These are phyloP conservation scores for Yarrowia galli DNA, from an alignment of 1,139 yeast species.

Conservation along the genomic window DNA sequence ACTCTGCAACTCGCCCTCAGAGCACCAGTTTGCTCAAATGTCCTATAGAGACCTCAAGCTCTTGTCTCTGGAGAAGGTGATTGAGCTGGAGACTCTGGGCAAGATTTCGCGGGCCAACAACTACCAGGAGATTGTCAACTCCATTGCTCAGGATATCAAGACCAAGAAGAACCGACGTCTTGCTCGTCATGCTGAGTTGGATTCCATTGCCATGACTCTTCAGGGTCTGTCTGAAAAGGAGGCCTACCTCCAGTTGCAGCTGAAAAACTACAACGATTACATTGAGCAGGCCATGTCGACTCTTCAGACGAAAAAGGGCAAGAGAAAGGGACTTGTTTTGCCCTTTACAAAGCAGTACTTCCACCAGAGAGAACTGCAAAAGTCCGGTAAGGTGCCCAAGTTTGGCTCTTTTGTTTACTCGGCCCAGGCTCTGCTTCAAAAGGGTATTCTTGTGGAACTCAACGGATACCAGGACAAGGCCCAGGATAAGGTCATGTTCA, in stretches of 20 bases:
- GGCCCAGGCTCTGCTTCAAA: conserved; percentile 76
- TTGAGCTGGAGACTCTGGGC: conserved; percentile 77
- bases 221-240: conserved; percentile 68
- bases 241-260: conserved; percentile 63
- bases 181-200: conserved; percentile 67
- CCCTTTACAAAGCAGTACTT: conserved; percentile 82
- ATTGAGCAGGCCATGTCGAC: conserved; percentile 71
- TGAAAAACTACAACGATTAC: conserved; percentile 70
- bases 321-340: conserved; percentile 59
- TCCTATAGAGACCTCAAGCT: conserved; percentile 81
- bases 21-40: conserved; percentile 54
- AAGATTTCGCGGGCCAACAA: conserved; percentile 70
- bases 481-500: conserved; percentile 73
- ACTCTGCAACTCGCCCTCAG: conserved; percentile 18
- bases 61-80: conserved; percentile 73
- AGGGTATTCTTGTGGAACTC: conserved; percentile 68
- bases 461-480: conserved; percentile 58
- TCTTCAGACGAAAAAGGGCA: conserved; percentile 63
- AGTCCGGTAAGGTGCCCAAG: conserved; percentile 70
- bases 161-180: conserved; percentile 76
- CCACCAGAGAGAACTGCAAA: conserved; percentile 74
- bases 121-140: conserved; percentile 80
- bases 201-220: conserved; percentile 65
- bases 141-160: conserved; percentile 83
- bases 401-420: conserved; percentile 87